Evolutionary conservation across 2,329 filamentous ascomycete species (phyloP).

Genomic region (Chaetomiaceae sp.): DNA sequence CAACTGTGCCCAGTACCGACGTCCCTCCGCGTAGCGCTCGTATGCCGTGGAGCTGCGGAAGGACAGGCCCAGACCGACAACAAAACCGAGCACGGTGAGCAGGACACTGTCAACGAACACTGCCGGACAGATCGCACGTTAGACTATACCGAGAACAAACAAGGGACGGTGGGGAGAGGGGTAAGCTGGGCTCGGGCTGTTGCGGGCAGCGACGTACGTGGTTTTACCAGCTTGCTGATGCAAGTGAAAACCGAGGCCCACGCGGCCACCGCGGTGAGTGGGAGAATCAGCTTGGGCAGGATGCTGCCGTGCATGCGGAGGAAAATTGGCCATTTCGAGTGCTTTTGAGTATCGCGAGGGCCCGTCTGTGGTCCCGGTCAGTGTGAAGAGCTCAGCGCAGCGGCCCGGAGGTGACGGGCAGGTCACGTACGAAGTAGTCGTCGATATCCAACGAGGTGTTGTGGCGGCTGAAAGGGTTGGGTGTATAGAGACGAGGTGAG

Average conservation of each 20-base stretch:
- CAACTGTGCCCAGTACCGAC: constrained; percentile 52
- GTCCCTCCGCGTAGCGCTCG: constrained; percentile 55
- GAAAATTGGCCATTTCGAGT: constrained; percentile 75
- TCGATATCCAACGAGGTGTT: constrained; percentile 35
- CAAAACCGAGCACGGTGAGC: constrained; percentile 80
- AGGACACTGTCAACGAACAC: constrained; percentile 59
- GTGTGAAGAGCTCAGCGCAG: background rate
- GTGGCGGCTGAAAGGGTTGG: constrained; percentile 28
- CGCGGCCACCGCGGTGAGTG: constrained; percentile 53
- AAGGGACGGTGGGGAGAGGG: no score
- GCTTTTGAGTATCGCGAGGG: constrained; percentile 63
- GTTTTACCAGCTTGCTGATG: constrained; percentile 16
- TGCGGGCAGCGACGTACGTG: background rate
- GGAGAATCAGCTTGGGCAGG: constrained; percentile 68
- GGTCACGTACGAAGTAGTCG: constrained; percentile 40
- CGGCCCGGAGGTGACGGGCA: background rate
- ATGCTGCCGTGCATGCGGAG: constrained; percentile 69
- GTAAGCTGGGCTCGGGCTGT: background rate
- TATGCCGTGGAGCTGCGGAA: constrained; percentile 76
- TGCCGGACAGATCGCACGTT: constrained; percentile 10
- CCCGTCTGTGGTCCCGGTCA: constrained; percentile 34
- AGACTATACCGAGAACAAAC: no score
- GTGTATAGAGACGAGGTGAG: constrained; percentile 24
- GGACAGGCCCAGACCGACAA: constrained; percentile 69
- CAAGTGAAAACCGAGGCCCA: constrained; percentile 63